Base-by-base conservation (phyloP, 371 early-diverging fungal genomes). In the Mucor plumbeus region DNA sequence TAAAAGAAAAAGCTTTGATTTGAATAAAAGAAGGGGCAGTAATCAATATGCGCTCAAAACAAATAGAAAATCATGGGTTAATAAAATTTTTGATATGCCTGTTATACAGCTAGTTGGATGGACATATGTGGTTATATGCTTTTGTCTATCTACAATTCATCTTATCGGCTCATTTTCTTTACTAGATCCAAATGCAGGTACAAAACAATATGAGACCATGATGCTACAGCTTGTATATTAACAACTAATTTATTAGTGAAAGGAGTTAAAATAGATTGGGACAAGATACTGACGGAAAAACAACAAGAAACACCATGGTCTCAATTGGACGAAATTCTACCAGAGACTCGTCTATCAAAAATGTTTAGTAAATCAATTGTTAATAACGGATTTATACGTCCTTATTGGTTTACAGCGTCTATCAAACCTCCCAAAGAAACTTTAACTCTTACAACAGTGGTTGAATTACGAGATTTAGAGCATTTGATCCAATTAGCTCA, bases 281-380 rank as follows among this genome's bases (percentile, higher is more conserved):
- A 68, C 31, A 53, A 57, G 5, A 17, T 60, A 44, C 5, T 68
- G 1, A 14, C 47, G 17, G 59, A 69, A 54, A 55, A 48, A 39
- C 57, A 59, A 14, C 59, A 63, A 43, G 14, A 8, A 5, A 33
- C 34, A n/a, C 21, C 36, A 19, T 38, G 31, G 19, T 72, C 75
- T 19, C 41, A 43, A 14, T 57, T 78, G 15, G 67, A 78, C 35
- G 63, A 57, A 4, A 35, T 79, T 0, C 59, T 63, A 4, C 61
- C 73, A 36, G 68, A 63, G 26, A 59, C 70, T 5, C 67, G 74
- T 31, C 59, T 75, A 19, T 69, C 72, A 1, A 79, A 79, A 63
- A 73, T 79, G 70, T 75, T 79, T 47, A 75, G 73, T 26, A 79
- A 79, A 64, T 75, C 79, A 0, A 48, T 60, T 13, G 53, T 67